Conservation (phyloP, 495 filamentous ascomycete genomes). For the Hypoxylon rickii region DNA sequence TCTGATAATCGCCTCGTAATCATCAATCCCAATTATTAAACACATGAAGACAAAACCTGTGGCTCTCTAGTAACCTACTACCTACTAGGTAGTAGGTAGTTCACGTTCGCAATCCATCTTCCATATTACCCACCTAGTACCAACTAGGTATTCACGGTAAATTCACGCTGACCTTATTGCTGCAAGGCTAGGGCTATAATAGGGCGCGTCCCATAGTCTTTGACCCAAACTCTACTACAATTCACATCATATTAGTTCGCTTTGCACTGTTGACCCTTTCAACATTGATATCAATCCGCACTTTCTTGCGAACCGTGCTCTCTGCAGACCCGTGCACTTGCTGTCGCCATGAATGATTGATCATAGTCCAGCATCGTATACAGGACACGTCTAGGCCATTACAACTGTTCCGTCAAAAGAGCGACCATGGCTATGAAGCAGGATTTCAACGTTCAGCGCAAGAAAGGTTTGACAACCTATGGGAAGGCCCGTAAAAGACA, state of each 20-base stretch:
- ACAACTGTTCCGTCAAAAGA: background rate
- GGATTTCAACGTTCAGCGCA: constrained; percentile 44
- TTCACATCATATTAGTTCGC: background rate
- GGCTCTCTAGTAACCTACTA: no score
- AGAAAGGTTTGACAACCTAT: constrained; percentile 46
- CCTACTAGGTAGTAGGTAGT: no score
- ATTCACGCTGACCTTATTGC: background rate
- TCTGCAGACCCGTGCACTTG: no score
- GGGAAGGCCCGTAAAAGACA: constrained; percentile 44
- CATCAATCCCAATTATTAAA: no score
- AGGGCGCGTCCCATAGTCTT: constrained; percentile 20
- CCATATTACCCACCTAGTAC: no score
- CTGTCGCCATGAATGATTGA: constrained; percentile 16
- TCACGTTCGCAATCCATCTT: no score
- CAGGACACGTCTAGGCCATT: constrained; percentile 5
- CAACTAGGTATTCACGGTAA: background rate
- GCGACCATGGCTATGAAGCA: constrained; percentile 39
- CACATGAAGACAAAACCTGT: no score
- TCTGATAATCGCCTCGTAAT: no score
- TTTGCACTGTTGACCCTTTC: background rate
- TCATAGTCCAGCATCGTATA: background rate
- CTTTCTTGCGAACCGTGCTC: no score
- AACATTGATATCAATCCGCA: no score
- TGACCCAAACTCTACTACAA: background rate
- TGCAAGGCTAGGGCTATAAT: constrained; percentile 26